phyloP scores from a whole-genome alignment of 108 stramenopile species.

The Nitzschia inconspicua region DNA sequence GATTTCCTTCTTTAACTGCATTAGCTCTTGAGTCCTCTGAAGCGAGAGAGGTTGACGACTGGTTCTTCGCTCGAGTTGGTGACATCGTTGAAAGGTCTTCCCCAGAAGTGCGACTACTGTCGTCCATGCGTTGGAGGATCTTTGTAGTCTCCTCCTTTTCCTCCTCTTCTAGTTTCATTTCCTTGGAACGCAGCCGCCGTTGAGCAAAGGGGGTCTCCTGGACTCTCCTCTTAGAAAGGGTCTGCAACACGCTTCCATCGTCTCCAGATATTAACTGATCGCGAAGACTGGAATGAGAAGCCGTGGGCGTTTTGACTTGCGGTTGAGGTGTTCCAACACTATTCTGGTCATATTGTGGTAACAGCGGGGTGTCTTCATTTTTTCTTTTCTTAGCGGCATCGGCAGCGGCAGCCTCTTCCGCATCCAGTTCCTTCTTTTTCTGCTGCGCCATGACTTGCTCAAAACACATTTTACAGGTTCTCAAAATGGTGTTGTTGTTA shows the following conservation, averaged over 20 bases:
- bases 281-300: constrained; percentile 1
- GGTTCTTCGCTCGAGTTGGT: no score
- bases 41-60: no score
- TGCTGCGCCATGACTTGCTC: constrained; percentile 57
- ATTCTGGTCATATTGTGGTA: neutral
- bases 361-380: neutral
- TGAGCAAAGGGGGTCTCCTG: constrained; percentile 8
- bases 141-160: constrained; percentile 20
- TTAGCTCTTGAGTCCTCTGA: no score
- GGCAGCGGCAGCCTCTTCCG: constrained; percentile 7
- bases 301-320: neutral
- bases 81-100: no score
- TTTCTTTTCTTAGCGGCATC: constrained; percentile 1
- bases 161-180: constrained; percentile 7
- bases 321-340: neutral
- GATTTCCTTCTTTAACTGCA: constrained; percentile 34
- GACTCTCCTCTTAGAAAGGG: constrained; percentile 11
- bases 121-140: constrained; percentile 11
- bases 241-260: constrained; percentile 4
- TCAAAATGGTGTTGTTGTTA: constrained; percentile 35
- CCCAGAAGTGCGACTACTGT: no score
- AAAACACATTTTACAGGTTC: constrained; percentile 76
- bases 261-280: constrained; percentile 15
- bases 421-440: constrained; percentile 12
- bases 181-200: constrained; percentile 3